Evolutionary conservation across 2,329 filamentous ascomycete genomes (phyloP), one percentile per base, ranked within the genome.

Genomic region (Cucurbitaria berberidis): DNA sequence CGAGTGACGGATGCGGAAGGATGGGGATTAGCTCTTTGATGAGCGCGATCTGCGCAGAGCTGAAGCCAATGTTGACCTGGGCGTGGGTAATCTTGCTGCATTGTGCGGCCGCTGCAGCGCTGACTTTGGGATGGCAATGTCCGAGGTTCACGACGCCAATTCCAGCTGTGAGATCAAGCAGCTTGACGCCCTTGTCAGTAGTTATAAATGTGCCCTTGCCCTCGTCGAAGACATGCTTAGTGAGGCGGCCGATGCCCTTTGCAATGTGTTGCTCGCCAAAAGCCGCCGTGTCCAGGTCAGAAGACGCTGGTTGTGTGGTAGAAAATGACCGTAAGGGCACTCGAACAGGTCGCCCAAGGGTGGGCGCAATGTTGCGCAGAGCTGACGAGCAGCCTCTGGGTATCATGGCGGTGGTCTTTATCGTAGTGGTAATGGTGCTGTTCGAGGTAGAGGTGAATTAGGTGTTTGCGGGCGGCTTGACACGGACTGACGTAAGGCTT

Each of bases 51-150:
- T 70, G 67, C 3, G 66, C 60, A 5, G 64, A 48, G 54, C 64
- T 70, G 63, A 66, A 70, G 41, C 66, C 67, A 53, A 70, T 66
- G 40, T 70, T 70, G 59, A 68, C 60, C 42, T 70, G 67, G 8
- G 67, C 59, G 42, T 70, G 67, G 19, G 64, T 68, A 38, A 70
- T 68, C 46, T 68, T 70, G 48, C 40, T 55, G 58, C 67, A 70
- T 55, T 70, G 67, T 55, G 57, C 62, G 21, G 67, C 67, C 9
- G 67, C 67, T 3, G 67, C 67, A 11, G 60, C 61, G 49, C 66
- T 70, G 51, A 70, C 67, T 49, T 68, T 70, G 45, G 66, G 64
- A 50, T 70, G 67, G 46, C 67, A 70, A 43, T 70, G 67, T 11
- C 67, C 67, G 5, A 70, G 54, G 36, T 70, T 70, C 32, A 67